These are phyloP conservation scores for Rhododendron henanense DNA, from an alignment of 148 eudicot genomes.

Conservation along the genomic window DNA sequence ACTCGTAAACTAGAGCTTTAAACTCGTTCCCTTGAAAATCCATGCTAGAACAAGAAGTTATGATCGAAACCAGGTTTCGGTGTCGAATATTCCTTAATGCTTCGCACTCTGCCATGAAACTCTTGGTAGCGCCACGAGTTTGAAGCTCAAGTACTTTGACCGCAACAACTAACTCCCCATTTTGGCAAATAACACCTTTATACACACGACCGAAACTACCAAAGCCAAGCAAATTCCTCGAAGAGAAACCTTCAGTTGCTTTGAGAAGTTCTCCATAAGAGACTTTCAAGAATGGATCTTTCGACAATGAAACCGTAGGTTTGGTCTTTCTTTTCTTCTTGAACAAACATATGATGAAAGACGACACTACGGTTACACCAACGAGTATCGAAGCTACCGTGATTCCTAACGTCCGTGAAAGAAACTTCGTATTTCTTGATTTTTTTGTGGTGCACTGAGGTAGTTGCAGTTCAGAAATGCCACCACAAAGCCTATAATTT, in stretches of 20 bases:
- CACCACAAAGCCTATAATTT: too few relatives aligned
- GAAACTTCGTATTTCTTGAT: neutral
- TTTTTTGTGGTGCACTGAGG: too few relatives aligned
- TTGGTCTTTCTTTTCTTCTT: neutral
- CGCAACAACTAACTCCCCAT: neutral
- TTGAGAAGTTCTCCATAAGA: too few relatives aligned
- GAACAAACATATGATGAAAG: neutral
- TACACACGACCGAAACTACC: neutral
- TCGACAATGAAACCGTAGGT: neutral
- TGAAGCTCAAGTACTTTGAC: neutral
- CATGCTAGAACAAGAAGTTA: neutral
- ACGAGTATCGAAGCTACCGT: neutral
- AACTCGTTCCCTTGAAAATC: neutral
- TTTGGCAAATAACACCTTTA: neutral
- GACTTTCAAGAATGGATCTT: too few relatives aligned
- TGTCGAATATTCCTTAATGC: neutral
- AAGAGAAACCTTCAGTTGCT: neutral
- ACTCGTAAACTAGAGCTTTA: neutral
- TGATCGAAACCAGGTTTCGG: neutral
- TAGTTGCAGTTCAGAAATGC: too few relatives aligned
- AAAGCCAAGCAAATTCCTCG: neutral
- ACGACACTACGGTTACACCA: neutral
- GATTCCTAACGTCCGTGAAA: neutral
- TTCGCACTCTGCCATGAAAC: neutral
- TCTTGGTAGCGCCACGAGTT: neutral